Conservation (phyloP, 805 yeast species). For the Starmerella etchellsii region DNA sequence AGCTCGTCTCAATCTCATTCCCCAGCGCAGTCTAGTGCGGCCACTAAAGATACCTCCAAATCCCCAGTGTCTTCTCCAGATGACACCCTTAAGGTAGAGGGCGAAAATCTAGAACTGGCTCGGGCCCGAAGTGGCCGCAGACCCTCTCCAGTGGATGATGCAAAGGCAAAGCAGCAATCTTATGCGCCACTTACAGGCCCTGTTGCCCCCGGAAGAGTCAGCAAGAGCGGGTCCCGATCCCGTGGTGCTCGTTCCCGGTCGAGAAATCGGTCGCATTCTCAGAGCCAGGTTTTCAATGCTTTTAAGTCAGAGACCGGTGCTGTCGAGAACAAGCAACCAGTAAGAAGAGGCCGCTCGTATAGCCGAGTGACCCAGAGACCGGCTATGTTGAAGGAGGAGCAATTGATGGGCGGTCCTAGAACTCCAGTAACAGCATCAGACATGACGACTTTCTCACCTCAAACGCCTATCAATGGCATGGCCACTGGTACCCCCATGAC, state of each 20-base stretch:
- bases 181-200: conserved; percentile 10
- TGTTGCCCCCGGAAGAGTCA: conserved; percentile 13
- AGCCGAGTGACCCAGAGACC: conserved; percentile 6
- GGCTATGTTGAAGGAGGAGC: background rate
- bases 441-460: too few relatives aligned
- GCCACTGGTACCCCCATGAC: too few relatives aligned
- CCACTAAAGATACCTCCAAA: too few relatives aligned
- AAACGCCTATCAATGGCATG: background rate
- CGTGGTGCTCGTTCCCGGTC: conserved; percentile 16
- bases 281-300: conserved; percentile 6
- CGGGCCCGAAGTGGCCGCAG: too few relatives aligned
- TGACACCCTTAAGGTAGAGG: too few relatives aligned
- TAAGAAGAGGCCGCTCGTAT: conserved; percentile 11
- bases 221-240: conserved; percentile 14
- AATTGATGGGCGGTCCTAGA: background rate
- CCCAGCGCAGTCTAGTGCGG: conserved; percentile 1
- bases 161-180: too few relatives aligned
- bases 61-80: too few relatives aligned
- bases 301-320: conserved; percentile 1
- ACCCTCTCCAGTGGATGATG: too few relatives aligned
- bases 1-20: conserved; percentile 6
- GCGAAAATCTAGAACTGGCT: too few relatives aligned
- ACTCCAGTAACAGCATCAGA: too few relatives aligned
- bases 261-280: conserved; percentile 11
- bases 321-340: background rate